phyloP scores from a whole-genome alignment of 163 green algal genomes.

The Picocystis sp. region DNA sequence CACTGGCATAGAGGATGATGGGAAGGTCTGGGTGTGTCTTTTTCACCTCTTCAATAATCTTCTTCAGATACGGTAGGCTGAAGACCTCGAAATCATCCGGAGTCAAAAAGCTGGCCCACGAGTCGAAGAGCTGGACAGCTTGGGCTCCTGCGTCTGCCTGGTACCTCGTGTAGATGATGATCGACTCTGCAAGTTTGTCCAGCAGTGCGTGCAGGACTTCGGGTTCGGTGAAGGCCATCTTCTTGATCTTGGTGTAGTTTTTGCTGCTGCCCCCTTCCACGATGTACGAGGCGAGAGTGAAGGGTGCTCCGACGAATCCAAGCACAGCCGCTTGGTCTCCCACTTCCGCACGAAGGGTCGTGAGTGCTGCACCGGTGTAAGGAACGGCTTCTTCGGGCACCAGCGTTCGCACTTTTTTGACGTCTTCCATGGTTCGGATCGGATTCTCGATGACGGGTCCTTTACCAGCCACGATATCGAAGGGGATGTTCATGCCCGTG shows the following conservation, averaged over 20 bases:
- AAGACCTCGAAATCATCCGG: conserved; percentile 87
- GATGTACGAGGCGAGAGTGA: conserved; percentile 87
- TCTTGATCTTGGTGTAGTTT: conserved; percentile 74
- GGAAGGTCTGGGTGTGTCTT: conserved; percentile 67
- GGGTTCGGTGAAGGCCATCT: conserved; percentile 58
- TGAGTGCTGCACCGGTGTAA: conserved; percentile 47
- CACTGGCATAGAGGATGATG: conserved; percentile 88
- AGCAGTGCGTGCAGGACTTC: conserved; percentile 71
- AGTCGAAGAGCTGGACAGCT: conserved; percentile 90
- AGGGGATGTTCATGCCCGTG: conserved; percentile 85
- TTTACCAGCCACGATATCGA: conserved; percentile 67
- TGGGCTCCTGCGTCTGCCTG: conserved; percentile 55
- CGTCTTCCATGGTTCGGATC: conserved; percentile 57
- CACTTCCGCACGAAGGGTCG: conserved; percentile 3
- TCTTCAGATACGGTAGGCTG: conserved; percentile 46
- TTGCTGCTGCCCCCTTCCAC: conserved; percentile 64
- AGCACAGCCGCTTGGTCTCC: conserved; percentile 34
- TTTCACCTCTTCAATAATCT: conserved; percentile 56
- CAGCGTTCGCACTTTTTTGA: conserved; percentile 55
- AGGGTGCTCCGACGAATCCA: conserved; percentile 81
- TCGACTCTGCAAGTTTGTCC: conserved; percentile 65
- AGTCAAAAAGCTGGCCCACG: conserved; percentile 67
- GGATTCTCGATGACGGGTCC: conserved; percentile 72
- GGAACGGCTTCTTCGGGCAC: conserved; percentile 45
- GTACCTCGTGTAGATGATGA: conserved; percentile 79